Conservation (phyloP, 78 protist genomes). For the Parvularia atlantis region DNA sequence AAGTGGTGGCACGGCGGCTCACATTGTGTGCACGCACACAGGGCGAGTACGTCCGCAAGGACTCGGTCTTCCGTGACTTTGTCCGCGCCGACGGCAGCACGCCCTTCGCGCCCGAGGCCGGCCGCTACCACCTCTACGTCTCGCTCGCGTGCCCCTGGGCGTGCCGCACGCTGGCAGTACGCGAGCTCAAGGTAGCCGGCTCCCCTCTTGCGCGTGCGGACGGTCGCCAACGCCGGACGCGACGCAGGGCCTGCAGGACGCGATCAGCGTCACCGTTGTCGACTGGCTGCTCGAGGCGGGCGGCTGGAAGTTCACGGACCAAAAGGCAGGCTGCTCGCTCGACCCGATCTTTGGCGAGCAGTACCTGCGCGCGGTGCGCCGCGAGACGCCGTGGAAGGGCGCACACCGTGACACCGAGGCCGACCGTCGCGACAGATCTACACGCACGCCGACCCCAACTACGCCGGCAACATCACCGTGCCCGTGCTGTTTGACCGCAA, state of each 20-base stretch:
- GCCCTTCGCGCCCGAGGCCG: too few relatives aligned
- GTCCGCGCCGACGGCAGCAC: too few relatives aligned
- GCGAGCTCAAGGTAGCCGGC: conserved; percentile 37
- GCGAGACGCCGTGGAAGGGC: not conserved
- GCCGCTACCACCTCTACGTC: conserved; percentile 61
- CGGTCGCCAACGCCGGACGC: too few relatives aligned
- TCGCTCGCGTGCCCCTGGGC: conserved; percentile 72
- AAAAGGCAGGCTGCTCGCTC: not conserved
- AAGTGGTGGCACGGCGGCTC: too few relatives aligned
- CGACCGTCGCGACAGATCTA: conserved; percentile 18
- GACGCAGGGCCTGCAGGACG: conserved; percentile 67
- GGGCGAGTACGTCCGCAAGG: too few relatives aligned
- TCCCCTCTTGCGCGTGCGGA: too few relatives aligned
- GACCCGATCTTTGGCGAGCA: conserved; percentile 18
- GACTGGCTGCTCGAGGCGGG: conserved; percentile 22
- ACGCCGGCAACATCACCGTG: conserved; percentile 40
- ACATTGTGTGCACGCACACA: too few relatives aligned
- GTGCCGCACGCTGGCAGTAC: conserved; percentile 23
- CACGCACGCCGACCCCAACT: conserved; percentile 13
- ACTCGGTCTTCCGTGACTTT: too few relatives aligned
- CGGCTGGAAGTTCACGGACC: not conserved
- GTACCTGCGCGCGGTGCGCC: conserved; percentile 21
- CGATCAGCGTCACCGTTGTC: conserved; percentile 30
- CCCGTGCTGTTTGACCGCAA: conserved; percentile 74
- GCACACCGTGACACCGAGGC: not conserved